Evolutionary conservation across 1,284 basidiomycete species (phyloP).

Genomic region (Puccinia hordei): DNA sequence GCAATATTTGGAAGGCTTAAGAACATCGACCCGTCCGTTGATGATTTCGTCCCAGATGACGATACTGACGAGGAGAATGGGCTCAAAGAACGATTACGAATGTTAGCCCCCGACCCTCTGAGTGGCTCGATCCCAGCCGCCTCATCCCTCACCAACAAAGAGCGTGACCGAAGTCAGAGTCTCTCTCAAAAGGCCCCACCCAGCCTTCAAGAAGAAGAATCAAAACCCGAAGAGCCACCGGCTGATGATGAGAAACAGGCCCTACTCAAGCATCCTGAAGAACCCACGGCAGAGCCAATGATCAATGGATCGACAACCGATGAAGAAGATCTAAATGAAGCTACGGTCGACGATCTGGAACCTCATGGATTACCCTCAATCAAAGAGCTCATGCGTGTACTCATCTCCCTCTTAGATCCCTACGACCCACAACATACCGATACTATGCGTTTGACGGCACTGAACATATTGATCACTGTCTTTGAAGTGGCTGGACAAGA

Average conservation of each 20-base stretch:
- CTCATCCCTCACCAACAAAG: constrained; percentile 13
- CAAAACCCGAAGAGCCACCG: constrained; percentile 54
- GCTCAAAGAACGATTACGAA: constrained; percentile 51
- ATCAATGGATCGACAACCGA: constrained; percentile 28
- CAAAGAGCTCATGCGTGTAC: constrained; percentile 86
- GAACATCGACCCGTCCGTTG: constrained; percentile 53
- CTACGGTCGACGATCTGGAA: constrained; percentile 54
- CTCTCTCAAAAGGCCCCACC: constrained; percentile 56
- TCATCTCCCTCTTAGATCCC: constrained; percentile 93
- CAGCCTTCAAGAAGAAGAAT: constrained; percentile 51
- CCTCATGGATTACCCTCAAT: constrained; percentile 88
- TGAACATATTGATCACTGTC: constrained; percentile 83
- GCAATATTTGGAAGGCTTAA: constrained; percentile 77
- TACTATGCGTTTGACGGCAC: constrained; percentile 85
- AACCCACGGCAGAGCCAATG: constrained; percentile 6
- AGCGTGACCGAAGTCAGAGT: constrained; percentile 56
- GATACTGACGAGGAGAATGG: constrained; percentile 31
- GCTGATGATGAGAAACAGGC: constrained; percentile 51
- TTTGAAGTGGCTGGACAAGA: constrained; percentile 80
- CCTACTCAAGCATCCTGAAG: constrained; percentile 1
- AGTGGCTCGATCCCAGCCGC: constrained; percentile 52
- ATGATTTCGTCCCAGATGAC: constrained; percentile 49
- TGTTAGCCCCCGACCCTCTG: constrained; percentile 53
- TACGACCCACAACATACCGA: constrained; percentile 93
- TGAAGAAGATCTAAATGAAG: constrained; percentile 55